These are phyloP conservation scores for Marasmius sp. DNA, from an alignment of 1,284 basidiomycete genomes.

Conservation along the genomic window DNA sequence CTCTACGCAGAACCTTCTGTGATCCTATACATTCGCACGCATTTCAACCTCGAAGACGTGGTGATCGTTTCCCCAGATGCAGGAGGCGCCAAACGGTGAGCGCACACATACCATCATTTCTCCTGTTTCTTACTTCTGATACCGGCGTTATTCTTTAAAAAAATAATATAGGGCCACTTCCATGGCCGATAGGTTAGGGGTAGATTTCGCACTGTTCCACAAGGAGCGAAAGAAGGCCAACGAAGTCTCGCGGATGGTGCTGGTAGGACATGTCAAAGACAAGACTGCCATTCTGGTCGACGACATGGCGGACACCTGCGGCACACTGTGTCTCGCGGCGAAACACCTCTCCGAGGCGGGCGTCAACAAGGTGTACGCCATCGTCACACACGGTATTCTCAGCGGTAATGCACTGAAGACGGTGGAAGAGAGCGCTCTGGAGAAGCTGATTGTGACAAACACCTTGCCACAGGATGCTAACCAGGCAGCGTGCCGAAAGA, in stretches of 20 bases:
- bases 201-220: conserved; percentile 99
- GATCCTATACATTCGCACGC: conserved; percentile 91
- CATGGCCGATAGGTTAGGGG: conserved; percentile 94
- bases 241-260: conserved; percentile 98
- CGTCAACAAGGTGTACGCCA: conserved; percentile 83
- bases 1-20: conserved; percentile 98
- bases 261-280: conserved; percentile 92
- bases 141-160: background rate
- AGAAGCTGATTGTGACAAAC: conserved; percentile 98
- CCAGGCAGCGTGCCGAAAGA: conserved; percentile 75
- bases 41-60: conserved; percentile 85
- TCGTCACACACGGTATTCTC: conserved; percentile 98
- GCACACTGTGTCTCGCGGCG: conserved; percentile 93
- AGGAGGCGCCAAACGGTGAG: conserved; percentile 94
- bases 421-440: conserved; percentile 76
- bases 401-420: conserved; percentile 83
- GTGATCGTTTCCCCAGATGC: conserved; percentile 99
- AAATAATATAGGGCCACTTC: conserved; percentile 85
- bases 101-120: background rate
- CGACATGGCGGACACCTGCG: conserved; percentile 99
- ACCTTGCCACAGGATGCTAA: conserved; percentile 92
- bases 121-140: background rate
- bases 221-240: conserved; percentile 99
- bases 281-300: conserved; percentile 98
- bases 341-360: conserved; percentile 90